A percentile compares a stretch with the other conserved stretches of the same genome.
phyloP scores from a whole-genome alignment of 1,284 basidiomycete genomes.

The Ceratobasidium sp. region DNA sequence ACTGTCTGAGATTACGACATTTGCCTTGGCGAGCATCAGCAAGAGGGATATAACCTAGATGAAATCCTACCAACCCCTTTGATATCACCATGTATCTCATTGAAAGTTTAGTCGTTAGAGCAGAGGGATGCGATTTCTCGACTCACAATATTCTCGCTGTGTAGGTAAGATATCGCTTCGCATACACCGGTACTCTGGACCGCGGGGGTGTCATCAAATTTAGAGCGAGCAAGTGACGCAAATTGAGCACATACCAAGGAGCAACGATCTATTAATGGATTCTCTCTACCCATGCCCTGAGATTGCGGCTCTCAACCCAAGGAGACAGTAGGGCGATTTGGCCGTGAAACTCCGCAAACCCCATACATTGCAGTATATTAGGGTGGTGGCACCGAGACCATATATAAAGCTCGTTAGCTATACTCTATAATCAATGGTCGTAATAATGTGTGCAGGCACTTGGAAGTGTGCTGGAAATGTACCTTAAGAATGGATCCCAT shows the following conservation, averaged over 20 bases:
- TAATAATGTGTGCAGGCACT: too few relatives aligned
- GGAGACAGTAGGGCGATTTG: not conserved
- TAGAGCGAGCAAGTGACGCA: too few relatives aligned
- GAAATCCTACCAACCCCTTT: not conserved
- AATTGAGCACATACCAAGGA: too few relatives aligned
- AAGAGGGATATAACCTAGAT: not conserved
- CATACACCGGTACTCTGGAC: too few relatives aligned
- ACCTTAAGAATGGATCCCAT: too few relatives aligned
- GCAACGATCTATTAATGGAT: not conserved
- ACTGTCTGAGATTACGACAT: not conserved
- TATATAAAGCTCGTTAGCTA: not conserved
- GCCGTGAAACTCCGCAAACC: not conserved
- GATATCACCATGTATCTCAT: conserved; percentile 11
- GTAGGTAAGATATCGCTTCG: too few relatives aligned
- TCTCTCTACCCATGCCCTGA: not conserved
- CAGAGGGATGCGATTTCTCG: too few relatives aligned
- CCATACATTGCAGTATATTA: not conserved
- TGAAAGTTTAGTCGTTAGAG: not conserved
- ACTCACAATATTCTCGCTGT: not conserved
- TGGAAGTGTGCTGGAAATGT: too few relatives aligned
- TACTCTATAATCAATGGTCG: too few relatives aligned
- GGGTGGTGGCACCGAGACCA: not conserved
- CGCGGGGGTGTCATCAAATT: too few relatives aligned
- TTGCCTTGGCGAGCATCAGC: not conserved
- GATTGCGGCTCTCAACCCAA: not conserved